Conservation (phyloP, 371 early-diverging fungal genomes). For the Rhizopus sp. region DNA sequence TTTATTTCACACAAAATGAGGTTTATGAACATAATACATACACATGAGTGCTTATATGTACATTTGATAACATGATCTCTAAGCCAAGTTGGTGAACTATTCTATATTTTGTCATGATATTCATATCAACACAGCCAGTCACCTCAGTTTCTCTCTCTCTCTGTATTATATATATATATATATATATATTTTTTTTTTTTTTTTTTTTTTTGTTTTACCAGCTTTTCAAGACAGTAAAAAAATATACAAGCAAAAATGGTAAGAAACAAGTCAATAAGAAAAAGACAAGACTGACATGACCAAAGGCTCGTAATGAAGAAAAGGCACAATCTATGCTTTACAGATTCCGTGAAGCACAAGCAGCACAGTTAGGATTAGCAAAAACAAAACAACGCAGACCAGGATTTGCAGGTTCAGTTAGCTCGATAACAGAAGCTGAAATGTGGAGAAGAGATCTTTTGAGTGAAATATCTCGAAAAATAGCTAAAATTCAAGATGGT, state of each 20-base stretch:
- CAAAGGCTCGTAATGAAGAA: conserved; percentile 95
- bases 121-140: too few relatives aligned
- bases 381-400: conserved; percentile 73
- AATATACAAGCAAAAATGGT: conserved; percentile 1
- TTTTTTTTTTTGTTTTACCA: background rate
- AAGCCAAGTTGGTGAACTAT: too few relatives aligned
- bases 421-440: conserved; percentile 78
- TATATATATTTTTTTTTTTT: background rate
- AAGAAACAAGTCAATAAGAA: background rate
- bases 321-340: conserved; percentile 98
- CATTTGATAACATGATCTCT: too few relatives aligned
- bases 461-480: conserved; percentile 84
- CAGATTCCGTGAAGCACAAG: conserved; percentile 94
- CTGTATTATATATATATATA: too few relatives aligned
- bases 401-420: conserved; percentile 69
- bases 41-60: too few relatives aligned
- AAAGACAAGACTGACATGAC: background rate
- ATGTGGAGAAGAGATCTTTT: conserved; percentile 90
- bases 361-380: conserved; percentile 79
- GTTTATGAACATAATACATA: too few relatives aligned
- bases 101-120: too few relatives aligned
- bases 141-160: too few relatives aligned
- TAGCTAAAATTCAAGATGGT: conserved; percentile 92
- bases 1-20: too few relatives aligned
- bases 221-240: too few relatives aligned